These are phyloP conservation scores for Fusarium subglutinans DNA, from an alignment of 2,329 filamentous ascomycete species.

Conservation along the genomic window DNA sequence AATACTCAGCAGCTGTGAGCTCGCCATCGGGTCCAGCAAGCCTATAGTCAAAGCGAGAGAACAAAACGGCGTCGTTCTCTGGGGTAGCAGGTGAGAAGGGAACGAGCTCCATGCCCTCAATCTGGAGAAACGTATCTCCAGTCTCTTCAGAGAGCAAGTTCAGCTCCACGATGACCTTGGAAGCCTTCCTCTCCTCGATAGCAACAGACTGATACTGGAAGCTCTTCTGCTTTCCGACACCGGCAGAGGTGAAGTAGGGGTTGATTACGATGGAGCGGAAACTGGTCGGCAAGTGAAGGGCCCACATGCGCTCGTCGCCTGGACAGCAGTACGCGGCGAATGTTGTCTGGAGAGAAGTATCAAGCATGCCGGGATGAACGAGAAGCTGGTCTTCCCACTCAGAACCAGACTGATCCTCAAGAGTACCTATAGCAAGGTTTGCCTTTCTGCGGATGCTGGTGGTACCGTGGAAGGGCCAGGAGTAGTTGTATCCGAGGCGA, in stretches of 20 bases:
- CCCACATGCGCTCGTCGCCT: slow-evolving; percentile 45
- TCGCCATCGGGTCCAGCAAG: background rate
- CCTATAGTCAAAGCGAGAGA: background rate
- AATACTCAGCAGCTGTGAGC: background rate
- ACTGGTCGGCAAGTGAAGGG: slow-evolving; percentile 35
- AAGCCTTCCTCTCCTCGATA: background rate
- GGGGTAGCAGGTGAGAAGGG: background rate
- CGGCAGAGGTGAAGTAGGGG: background rate
- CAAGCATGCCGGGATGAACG: slow-evolving; percentile 36
- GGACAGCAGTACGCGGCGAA: slow-evolving; percentile 46
- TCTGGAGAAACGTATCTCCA: fast-evolving
- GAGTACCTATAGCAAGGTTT: background rate
- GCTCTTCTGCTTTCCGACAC: background rate
- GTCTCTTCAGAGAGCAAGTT: background rate
- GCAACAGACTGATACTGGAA: background rate
- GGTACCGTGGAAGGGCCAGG: background rate
- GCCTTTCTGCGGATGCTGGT: background rate
- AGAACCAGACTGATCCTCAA: background rate
- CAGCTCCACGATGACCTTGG: background rate
- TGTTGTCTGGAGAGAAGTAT: slow-evolving; percentile 48
- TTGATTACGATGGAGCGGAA: background rate
- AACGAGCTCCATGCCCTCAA: background rate
- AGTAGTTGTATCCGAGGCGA: background rate
- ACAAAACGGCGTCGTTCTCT: background rate
- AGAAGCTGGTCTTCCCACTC: background rate